phyloP scores from a whole-genome alignment of 176 grass and related monocot species.

The Oryza coarctata region DNA sequence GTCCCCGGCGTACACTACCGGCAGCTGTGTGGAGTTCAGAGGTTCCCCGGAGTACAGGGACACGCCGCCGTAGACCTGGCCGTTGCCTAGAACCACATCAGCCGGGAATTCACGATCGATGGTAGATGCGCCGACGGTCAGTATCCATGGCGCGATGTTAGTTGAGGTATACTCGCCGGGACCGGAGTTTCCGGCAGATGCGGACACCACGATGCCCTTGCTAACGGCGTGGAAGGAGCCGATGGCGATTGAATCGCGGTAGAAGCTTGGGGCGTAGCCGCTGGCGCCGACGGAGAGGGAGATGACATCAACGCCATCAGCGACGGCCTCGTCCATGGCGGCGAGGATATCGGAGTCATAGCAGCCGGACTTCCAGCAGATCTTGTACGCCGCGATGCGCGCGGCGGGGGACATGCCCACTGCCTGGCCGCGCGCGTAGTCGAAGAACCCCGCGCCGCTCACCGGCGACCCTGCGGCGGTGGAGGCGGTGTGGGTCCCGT shows the following conservation, averaged over 20 bases:
- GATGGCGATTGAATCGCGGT: constrained; percentile 64
- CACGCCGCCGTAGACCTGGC: constrained; percentile 46
- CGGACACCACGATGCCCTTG: constrained; percentile 74
- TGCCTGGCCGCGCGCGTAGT: constrained; percentile 62
- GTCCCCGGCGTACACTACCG: constrained; percentile 59
- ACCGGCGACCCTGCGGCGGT: constrained; percentile 58
- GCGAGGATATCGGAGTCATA: constrained; percentile 87
- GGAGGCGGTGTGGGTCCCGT: constrained; percentile 88
- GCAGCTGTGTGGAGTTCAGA: constrained; percentile 40
- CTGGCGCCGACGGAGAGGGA: constrained; percentile 66
- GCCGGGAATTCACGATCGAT: constrained; percentile 73
- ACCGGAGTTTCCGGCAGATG: constrained; percentile 75
- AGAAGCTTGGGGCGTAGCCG: constrained; percentile 54
- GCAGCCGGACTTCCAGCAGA: constrained; percentile 77
- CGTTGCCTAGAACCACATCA: constrained; percentile 64
- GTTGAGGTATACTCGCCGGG: constrained; percentile 55
- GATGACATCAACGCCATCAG: constrained; percentile 74
- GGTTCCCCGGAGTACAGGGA: constrained; percentile 66
- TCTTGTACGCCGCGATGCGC: constrained; percentile 83
- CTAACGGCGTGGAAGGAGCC: constrained; percentile 61
- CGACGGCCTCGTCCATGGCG: constrained; percentile 69
- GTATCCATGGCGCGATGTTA: constrained; percentile 86
- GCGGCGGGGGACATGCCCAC: constrained; percentile 66
- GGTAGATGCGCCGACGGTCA: constrained; percentile 77
- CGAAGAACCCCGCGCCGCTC: constrained; percentile 36